Evolutionary conservation across 208 protist genomes (phyloP), one percentile per base, ranked within the genome.

Genomic region (Crithidia sp.): DNA sequence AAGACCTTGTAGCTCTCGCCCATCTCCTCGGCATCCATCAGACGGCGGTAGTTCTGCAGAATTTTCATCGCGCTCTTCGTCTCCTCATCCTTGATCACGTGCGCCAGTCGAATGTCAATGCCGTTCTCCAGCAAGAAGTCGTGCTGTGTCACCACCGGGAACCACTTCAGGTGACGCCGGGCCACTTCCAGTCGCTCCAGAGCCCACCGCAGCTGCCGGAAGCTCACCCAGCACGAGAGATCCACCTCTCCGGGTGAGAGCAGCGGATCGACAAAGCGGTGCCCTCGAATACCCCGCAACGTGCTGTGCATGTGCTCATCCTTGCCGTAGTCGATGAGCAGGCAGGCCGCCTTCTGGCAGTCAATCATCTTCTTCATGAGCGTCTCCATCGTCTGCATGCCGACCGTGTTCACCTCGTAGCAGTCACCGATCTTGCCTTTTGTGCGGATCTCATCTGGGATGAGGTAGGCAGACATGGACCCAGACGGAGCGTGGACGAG

Each of bases 311-410:
- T 95, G 79, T 94, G 79, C 55, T 96, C 88, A 79, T 98, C 93
- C 73, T 95, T 94, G 59, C 95, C 95, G 72, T 98, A 98, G 85
- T 98, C 95, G 50, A 98, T 95, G 19, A 98, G 86, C 40, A 98
- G 59, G 62, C 83, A 93, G 12, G 93, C 90, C 6, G 91, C 83
- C 72, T 90, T 94, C 70, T 89, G 83, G 72, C 83, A 88, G 56
- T 95, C 85, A 5, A 95, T 67, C 85, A 96, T 94, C 77, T 92
- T 90, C 69, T 84, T 91, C 89, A 97, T 93, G 62, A 97, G 67
- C 9, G 72, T 73, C 78, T 97, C 93, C 88, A 97, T 94, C 50
- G 83, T 85, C 79, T 93, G 85, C 90, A 95, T 95, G 7, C 90
- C 93, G 7, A 89, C 84, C 63, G 88, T 85, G 71, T 96, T 93